These are phyloP conservation scores for Candolleomyces aberdarensis DNA, from an alignment of 768 basidiomycete genomes.

Conservation along the genomic window DNA sequence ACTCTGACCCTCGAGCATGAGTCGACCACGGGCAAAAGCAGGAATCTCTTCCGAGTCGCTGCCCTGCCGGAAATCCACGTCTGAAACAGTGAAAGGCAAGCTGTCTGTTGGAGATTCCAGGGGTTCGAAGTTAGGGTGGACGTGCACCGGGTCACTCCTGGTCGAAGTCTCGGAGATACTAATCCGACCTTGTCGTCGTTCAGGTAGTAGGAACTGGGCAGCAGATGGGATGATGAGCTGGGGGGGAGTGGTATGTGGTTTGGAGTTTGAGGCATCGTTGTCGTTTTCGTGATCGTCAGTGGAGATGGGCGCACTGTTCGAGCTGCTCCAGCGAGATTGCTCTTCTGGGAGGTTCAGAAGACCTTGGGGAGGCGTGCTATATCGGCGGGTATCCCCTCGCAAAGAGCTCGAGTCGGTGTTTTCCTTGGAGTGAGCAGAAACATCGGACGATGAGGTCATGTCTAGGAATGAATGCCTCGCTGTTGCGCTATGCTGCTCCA, in stretches of 20 bases:
- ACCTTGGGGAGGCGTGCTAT: slow-evolving; percentile 6
- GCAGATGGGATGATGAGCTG: slow-evolving; percentile 6
- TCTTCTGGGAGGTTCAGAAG: slow-evolving; percentile 7
- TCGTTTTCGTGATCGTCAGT: neutral
- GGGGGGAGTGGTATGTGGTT: slow-evolving; percentile 3
- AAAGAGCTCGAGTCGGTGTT: slow-evolving; percentile 12
- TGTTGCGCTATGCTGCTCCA: neutral
- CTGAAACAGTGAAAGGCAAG: slow-evolving; percentile 52
- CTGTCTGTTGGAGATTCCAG: slow-evolving; percentile 55
- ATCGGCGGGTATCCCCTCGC: slow-evolving; percentile 5
- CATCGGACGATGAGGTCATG: slow-evolving; percentile 30
- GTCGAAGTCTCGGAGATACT: slow-evolving; percentile 5
- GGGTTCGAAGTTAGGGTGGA: slow-evolving; percentile 29
- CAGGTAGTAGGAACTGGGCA: slow-evolving; percentile 1
- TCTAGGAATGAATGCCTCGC: slow-evolving; percentile 34
- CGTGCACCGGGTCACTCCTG: slow-evolving; percentile 25
- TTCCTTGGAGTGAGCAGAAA: slow-evolving; percentile 21
- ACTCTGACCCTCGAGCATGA: neutral
- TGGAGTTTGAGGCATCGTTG: neutral
- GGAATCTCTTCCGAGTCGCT: slow-evolving; percentile 28
- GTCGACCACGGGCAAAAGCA: neutral
- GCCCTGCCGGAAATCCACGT: slow-evolving; percentile 44
- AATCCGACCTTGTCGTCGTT: slow-evolving; percentile 6
- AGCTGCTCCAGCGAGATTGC: slow-evolving; percentile 42
- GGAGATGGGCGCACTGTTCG: slow-evolving; percentile 16